Evolutionary conservation across 2,329 filamentous ascomycete species (phyloP).

Genomic region (Metarhizium rileyi): DNA sequence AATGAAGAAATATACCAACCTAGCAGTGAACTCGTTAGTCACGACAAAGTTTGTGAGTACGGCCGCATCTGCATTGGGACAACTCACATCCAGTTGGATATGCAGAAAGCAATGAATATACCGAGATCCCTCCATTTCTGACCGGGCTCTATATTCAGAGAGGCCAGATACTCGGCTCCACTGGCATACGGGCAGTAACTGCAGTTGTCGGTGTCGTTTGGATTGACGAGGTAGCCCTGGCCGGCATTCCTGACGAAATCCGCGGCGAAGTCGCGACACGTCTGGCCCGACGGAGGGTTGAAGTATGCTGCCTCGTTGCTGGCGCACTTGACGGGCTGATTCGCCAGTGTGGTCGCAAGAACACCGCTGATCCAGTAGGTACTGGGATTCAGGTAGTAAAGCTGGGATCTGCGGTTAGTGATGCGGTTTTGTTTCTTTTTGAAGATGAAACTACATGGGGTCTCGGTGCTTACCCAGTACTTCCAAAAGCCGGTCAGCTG

Average conservation of each 20-base stretch:
- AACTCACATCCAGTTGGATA: constrained; percentile 52
- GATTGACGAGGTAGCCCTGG: constrained; percentile 54
- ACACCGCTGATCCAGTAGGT: constrained; percentile 8
- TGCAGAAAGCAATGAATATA: constrained; percentile 60
- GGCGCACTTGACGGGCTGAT: constrained; percentile 29
- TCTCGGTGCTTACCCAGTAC: constrained; percentile 45
- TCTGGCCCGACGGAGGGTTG: constrained; percentile 52
- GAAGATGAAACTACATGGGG: not conserved
- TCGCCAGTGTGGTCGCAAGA: constrained; percentile 8
- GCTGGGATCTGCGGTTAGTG: not conserved
- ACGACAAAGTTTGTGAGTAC: no score
- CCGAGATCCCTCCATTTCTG: constrained; percentile 66
- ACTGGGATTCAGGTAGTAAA: constrained; percentile 7
- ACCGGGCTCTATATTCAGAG: constrained; percentile 35
- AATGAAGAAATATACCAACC: constrained; percentile 65
- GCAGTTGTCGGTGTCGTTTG: constrained; percentile 47
- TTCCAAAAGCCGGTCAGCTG: constrained; percentile 60
- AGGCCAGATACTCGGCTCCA: constrained; percentile 52
- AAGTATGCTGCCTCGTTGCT: constrained; percentile 31
- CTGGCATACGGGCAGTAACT: constrained; percentile 56
- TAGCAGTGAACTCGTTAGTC: not conserved
- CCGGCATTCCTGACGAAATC: constrained; percentile 40
- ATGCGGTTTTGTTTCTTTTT: no score
- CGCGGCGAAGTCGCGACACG: constrained; percentile 55
- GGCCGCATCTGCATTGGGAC: not conserved